Evolutionary conservation across 306 rosid genomes (phyloP), one percentile per base, ranked within the genome.

Genomic region (Hippophae gyantsensis): DNA sequence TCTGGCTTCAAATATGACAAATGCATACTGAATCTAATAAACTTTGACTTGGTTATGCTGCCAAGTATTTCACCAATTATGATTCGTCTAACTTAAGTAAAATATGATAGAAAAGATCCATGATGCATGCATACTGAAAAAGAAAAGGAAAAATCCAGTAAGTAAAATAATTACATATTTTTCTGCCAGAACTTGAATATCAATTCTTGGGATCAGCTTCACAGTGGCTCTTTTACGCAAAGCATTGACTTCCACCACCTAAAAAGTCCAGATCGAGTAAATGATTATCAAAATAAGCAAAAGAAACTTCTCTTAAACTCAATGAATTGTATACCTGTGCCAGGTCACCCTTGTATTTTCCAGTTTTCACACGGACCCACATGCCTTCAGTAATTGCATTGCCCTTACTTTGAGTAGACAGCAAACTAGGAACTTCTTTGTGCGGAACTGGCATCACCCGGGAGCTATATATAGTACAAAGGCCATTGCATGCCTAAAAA

Each of bases 291-390:
- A 56, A 41, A 46, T 54, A 9, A 32, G 58, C 46, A 56, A 59
- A n/a, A 51, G 66, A 25, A 65, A 51, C 47, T 41, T 51, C 8
- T 13, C 51, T 56, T 48, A 67, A 49, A 32, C 38, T 32, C 60
- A 41, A 57, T 45, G 53, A 70, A 13, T 69, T 52, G 25, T 8
- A 23, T 76, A 88, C 97, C 97, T 86, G 95, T 50, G 90, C 93
- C 64, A 93, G 74, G 72, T 93, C 99, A 43, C 99, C 99, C 79
- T 88, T 93, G 77, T 93, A 93, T 56, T 71, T 79, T 60, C 99
- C 99, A 80, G 47, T 83, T 81, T 88, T 93, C 68, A 93, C 77
- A 49, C 97, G 97, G 62, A 79, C 87, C 99, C 96, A 88, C 65
- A 61, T 82, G 26, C 97, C 99, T 46, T 45, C 84, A 52, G 86